These are phyloP conservation scores for Phoenix roebelenii DNA, from an alignment of 176 grass and related monocot genomes.

Conservation along the genomic window DNA sequence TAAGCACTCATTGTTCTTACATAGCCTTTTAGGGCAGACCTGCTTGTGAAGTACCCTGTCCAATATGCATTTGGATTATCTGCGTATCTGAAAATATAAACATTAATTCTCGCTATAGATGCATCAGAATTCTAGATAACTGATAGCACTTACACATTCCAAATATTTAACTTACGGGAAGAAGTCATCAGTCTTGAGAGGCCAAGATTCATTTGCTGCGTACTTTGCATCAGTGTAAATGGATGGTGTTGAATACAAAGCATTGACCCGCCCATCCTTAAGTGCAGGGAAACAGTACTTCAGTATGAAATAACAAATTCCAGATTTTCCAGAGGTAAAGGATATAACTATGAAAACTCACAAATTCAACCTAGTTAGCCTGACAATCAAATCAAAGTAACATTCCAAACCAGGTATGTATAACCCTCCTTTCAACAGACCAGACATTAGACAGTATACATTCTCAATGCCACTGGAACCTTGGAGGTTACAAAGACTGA, in stretches of 20 bases:
- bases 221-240: conserved; percentile 98
- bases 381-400: no score
- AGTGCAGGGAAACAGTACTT: conserved; percentile 1
- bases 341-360: background rate
- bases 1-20: conserved; percentile 79
- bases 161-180: conserved; percentile 64
- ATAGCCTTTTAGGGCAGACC: conserved; percentile 76
- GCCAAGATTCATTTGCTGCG: conserved; percentile 65
- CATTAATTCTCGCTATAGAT: conserved; percentile 1
- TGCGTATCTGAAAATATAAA: conserved; percentile 68
- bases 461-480: no score
- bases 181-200: conserved; percentile 89
- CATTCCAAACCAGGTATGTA: no score
- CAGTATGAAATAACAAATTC: background rate
- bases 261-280: conserved; percentile 95
- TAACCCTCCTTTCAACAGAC: no score
- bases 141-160: background rate
- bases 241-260: conserved; percentile 93
- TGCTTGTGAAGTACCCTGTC: conserved; percentile 98
- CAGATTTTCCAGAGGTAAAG: conserved; percentile 3
- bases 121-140: no score
- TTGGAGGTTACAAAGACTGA: no score
- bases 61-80: conserved; percentile 87
- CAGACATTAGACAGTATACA: no score
- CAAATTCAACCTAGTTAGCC: no score